Evolutionary conservation across 2,329 filamentous ascomycete genomes (phyloP), one percentile per base, ranked within the genome.

Genomic region (Aureobasidium sp.): DNA sequence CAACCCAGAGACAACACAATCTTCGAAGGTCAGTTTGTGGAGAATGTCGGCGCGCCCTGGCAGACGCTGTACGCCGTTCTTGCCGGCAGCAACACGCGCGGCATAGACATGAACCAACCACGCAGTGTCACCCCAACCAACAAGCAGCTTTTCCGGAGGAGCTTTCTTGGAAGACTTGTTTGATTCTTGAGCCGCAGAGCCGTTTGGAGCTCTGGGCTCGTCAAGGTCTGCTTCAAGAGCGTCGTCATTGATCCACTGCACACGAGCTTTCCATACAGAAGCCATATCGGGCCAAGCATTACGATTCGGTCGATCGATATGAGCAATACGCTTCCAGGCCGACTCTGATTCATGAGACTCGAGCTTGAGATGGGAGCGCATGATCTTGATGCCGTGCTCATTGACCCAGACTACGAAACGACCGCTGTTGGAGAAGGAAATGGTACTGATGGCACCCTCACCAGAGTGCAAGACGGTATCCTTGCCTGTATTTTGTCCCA

Each of bases 1-100:
- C 75, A 99, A 88, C 70, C 94, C 94, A 73, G 94, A 96, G 79
- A 99, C 91, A 74, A 96, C 91, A 80, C 94, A 97, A 78, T 99
- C 94, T 76, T 94, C 74, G 68, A 80, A 96, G 71, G 91, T 89
- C 76, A 97, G 82, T 89, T 82, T 92, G 76, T 96, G 95, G 65
- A 91, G 86, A 72, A 97, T 93, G 72, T 97, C 91, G 55, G 91
- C 92, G 68, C 86, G 87, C 34, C 91, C 93, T 68, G 88, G 83
- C 51, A 84, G 87, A 70, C 82, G 86, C 70, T 91, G 87, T 55
- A 87, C 86, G 37, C 81, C 84, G 69, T 87, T 79, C 70, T 85
- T 89, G 11, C 55, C 55, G 14, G 55, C 9, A 36, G 85, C 88
- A 51, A 83, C 76, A 5, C 85, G 84, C 15, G 89, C 89, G 5